Conservation (phyloP, 2,329 filamentous ascomycete genomes). For the Monosporascus sp. region DNA sequence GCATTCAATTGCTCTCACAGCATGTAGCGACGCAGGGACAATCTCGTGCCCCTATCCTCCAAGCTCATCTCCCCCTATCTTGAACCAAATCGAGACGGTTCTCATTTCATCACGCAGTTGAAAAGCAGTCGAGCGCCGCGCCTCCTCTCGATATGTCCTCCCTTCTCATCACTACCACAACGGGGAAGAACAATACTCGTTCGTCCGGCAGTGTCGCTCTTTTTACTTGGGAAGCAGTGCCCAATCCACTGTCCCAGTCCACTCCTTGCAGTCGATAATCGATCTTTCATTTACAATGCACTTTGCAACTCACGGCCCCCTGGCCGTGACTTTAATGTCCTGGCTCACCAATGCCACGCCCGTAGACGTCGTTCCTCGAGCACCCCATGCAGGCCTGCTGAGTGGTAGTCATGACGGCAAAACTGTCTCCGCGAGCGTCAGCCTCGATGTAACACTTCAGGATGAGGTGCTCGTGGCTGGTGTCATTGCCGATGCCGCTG, state of each 20-base stretch:
- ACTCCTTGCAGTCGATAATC: slow-evolving; percentile 22
- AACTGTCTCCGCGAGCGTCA: slow-evolving; percentile 17
- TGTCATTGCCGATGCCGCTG: slow-evolving; percentile 20
- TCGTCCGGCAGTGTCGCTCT: slow-evolving; percentile 12
- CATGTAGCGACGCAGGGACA: no score
- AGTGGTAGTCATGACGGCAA: slow-evolving; percentile 14
- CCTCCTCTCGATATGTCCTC: background rate
- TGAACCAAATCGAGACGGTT: no score
- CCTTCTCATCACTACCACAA: slow-evolving; percentile 15
- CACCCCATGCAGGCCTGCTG: slow-evolving; percentile 10
- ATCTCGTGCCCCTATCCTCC: background rate
- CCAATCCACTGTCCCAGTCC: slow-evolving; percentile 23
- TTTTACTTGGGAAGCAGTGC: slow-evolving; percentile 17
- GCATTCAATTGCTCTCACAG: background rate
- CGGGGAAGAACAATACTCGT: slow-evolving; percentile 11
- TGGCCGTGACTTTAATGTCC: slow-evolving; percentile 26
- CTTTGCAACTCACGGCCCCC: slow-evolving; percentile 24
- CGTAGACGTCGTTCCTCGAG: slow-evolving; percentile 8
- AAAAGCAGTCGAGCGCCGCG: background rate
- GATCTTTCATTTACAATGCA: slow-evolving; percentile 20
- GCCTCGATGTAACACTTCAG: slow-evolving; percentile 21
- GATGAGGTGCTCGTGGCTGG: slow-evolving; percentile 20
- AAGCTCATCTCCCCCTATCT: background rate
- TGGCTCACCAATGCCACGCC: slow-evolving; percentile 21
- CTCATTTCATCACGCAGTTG: background rate